Evolutionary conservation across 331 rosid species (phyloP).

Genomic region (Quercus phellos): DNA sequence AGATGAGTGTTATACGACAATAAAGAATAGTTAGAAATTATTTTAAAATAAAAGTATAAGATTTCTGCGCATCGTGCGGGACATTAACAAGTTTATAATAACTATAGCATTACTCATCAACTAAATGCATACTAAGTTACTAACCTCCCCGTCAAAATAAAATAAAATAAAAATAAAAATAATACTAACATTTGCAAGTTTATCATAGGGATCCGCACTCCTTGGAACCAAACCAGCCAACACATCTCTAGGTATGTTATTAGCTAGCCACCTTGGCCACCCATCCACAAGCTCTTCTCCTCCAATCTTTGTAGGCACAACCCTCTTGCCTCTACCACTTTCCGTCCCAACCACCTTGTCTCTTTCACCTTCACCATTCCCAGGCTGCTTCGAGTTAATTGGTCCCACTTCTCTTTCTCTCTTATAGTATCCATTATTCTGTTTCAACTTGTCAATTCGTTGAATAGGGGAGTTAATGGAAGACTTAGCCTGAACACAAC

Average conservation of each 20-base stretch:
- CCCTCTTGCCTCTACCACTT: conserved; percentile 10
- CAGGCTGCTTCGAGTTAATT: neutral
- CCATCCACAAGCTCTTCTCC: conserved; percentile 44
- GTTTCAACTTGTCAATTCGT: conserved; percentile 20
- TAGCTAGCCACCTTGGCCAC: conserved; percentile 86
- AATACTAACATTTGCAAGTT: conserved; percentile 59
- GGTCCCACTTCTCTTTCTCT: conserved; percentile 3
- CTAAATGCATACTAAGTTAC: too few species aligned
- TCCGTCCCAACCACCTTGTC: conserved; percentile 14
- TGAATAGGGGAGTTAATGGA: conserved; percentile 13
- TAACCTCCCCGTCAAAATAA: too few species aligned
- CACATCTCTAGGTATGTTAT: conserved; percentile 44
- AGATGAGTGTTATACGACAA: too few species aligned
- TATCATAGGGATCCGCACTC: conserved; percentile 71
- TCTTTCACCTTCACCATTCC: conserved; percentile 11
- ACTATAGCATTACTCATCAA: too few species aligned
- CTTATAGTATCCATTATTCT: conserved; percentile 6
- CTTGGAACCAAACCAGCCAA: conserved; percentile 52
- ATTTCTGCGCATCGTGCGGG: rapidly evolving
- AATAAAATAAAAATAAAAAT: neutral
- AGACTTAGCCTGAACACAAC: conserved; percentile 37
- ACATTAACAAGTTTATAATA: too few species aligned
- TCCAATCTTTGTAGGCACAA: conserved; percentile 27
- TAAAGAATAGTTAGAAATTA: too few species aligned
- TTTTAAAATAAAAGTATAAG: too few species aligned